Conservation (phyloP, 768 basidiomycete species). For the Boletus rubropictus region DNA sequence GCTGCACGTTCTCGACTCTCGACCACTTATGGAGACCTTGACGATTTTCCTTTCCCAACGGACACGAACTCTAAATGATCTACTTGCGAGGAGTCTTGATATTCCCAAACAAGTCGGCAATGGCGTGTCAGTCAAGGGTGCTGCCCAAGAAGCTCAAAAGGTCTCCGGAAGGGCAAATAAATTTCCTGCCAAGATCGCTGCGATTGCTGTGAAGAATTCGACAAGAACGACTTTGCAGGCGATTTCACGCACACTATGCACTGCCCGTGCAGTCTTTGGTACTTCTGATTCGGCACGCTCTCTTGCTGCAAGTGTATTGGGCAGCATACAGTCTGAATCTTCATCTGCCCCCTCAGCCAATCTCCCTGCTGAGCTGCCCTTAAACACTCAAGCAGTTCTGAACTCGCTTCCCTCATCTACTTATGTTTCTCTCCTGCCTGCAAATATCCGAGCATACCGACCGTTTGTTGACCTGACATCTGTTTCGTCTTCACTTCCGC, state of each 20-base stretch:
- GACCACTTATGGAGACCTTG: slow-evolving; percentile 70
- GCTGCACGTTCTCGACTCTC: slow-evolving; percentile 84
- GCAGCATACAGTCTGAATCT: slow-evolving; percentile 54
- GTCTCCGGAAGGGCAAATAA: background rate
- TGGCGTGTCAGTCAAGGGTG: slow-evolving; percentile 35
- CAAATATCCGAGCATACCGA: slow-evolving; percentile 66
- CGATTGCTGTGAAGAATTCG: slow-evolving; percentile 50
- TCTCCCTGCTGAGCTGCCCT: slow-evolving; percentile 47
- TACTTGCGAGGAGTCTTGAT: slow-evolving; percentile 35
- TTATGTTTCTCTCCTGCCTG: slow-evolving; percentile 73
- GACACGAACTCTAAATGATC: slow-evolving; percentile 47
- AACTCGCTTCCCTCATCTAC: slow-evolving; percentile 74
- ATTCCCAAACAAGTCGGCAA: slow-evolving; percentile 23
- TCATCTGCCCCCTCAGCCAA: slow-evolving; percentile 18
- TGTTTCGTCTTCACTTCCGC: slow-evolving; percentile 46
- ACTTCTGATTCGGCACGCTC: slow-evolving; percentile 33
- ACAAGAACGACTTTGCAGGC: slow-evolving; percentile 47
- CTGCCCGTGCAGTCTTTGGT: slow-evolving; percentile 55
- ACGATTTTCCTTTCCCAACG: slow-evolving; percentile 68
- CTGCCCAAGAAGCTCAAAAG: slow-evolving; percentile 20
- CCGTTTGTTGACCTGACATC: slow-evolving; percentile 77
- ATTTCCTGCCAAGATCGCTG: slow-evolving; percentile 29
- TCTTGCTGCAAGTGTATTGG: slow-evolving; percentile 52
- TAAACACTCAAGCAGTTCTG: slow-evolving; percentile 67
- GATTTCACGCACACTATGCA: slow-evolving; percentile 53